Base-by-base conservation (phyloP, 257 asterid species). In the Datura wrightii region DNA sequence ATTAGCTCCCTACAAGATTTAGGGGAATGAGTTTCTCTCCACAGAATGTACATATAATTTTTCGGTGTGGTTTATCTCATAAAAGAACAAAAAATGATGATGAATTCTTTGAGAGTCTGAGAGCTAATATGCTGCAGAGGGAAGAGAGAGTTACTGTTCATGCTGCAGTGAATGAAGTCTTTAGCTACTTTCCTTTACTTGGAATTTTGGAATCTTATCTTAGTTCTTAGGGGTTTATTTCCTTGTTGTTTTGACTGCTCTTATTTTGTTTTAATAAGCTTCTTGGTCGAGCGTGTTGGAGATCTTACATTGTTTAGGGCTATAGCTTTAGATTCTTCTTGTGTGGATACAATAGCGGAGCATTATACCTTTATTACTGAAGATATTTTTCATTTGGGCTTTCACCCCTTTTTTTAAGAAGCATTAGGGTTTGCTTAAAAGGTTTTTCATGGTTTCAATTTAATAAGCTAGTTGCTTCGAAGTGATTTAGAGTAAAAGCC, bases 251-350 rank as follows among this genome's bases (percentile, higher is more conserved):
- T 18, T 71, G 55, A 71, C 79, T 71, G 10, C 79, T 41, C 37
- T 42, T 71, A 50, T 71, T 70, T n/a, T 44, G 10, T 71, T 42
- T 71, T 71, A 42, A 71, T 71, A 71, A 42, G 39, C 79, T 71
- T 10, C 19, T 10, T 60, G 37, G 19, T 60, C 5, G 67, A 60
- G 37, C 6, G 13, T 19, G 24, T 60, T 60, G 67, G 67, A 15
- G 67, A 60, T 19, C 67, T 19, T 60, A 58, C 36, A 34, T 58
- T 58, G 65, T 58, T 58, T 58, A 6, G 65, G 36, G 65, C 65
- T 7, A 58, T n/a, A 18, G 6, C 16, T 70, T n/a, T 41, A 41
- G 36, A 18, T 41, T 70, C 79, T 18, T 41, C 13, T 70, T 36
- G 2, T 70, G 42, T 18, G 78, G 52, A 69, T 70, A 42, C 54